Evolutionary conservation across 371 early-diverging fungal species (phyloP).

Genomic region (Syncephalis plumigaleata): DNA sequence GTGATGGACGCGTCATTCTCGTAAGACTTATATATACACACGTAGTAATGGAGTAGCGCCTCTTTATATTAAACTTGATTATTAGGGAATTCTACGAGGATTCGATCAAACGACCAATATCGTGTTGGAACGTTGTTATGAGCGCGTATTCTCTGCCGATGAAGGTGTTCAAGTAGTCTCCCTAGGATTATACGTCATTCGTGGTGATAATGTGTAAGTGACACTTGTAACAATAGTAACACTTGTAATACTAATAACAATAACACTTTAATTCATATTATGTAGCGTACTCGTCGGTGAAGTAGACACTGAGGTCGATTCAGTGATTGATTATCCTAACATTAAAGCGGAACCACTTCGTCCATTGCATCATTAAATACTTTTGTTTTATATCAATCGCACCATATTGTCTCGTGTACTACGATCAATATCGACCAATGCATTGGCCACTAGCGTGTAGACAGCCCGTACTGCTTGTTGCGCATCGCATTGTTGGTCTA

Average conservation of each 20-base stretch:
- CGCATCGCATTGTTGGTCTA: too few relatives aligned
- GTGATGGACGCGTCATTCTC: constrained; percentile 43
- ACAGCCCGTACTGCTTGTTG: too few relatives aligned
- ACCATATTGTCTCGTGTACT: too few relatives aligned
- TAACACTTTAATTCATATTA: background rate
- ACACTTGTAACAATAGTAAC: background rate
- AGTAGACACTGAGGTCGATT: constrained; percentile 24
- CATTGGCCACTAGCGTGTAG: too few relatives aligned
- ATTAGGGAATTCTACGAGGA: constrained; percentile 49
- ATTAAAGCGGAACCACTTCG: constrained; percentile 24
- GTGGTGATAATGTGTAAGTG: constrained; percentile 62
- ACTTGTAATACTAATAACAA: background rate
- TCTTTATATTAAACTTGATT: background rate
- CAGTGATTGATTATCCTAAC: constrained; percentile 17
- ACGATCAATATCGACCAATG: too few relatives aligned
- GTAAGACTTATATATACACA: constrained; percentile 10
- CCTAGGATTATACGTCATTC: constrained; percentile 55
- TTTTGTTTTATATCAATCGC: background rate
- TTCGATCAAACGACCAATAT: constrained; percentile 67
- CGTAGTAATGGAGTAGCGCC: background rate
- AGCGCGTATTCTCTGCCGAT: constrained; percentile 50
- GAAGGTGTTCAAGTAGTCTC: constrained; percentile 52
- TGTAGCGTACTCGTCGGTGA: constrained; percentile 23
- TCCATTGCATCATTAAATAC: constrained; percentile 8
- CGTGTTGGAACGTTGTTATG: constrained; percentile 47